Evolutionary conservation across 306 rosid genomes (phyloP), one percentile per base, ranked within the genome.

Genomic region (Mimosa bimucronata): DNA sequence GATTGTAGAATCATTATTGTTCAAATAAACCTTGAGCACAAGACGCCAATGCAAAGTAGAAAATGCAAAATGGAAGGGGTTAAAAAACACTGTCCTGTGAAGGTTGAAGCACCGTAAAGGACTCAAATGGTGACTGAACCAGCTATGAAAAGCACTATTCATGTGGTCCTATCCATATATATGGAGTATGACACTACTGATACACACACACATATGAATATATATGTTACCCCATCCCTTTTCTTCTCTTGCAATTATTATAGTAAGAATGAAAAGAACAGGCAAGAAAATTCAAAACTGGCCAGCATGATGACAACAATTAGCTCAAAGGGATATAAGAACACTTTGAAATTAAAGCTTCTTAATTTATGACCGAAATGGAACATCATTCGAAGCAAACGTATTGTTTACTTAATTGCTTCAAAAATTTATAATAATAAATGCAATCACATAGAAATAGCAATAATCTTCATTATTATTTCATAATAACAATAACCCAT

Each of bases 401-500:
- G 69, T 76, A 74, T 69, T 58, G 84, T 37, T 79, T 77, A 74
- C 81, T 68, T 16, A 68, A 75, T 77, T 19, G 79, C 26, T 80
- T 62, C 83, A 68, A 73, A 62, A 77, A 72, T 23, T 58, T 58
- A 58, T 45, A n/a, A 23, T 68, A 82, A 74, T 82, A 84, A 82
- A 86, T 84, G 75, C 79, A 75, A 85, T 79, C 75, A 84, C 75
- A 84, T 82, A 80, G 81, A 75, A 84, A 86, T 81, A 66, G 77
- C 45, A 85, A 76, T 82, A 50, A 67, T 38, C n/a, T 21, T 40
- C 73, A 77, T 34, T 34, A 77, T 34, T 34, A 34, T 83, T 74
- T 79, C 50, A 40, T 11, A 7, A n/a, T 77, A 42, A 69, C 74
- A 42, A 69, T 71, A 74, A 81, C 6, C n/a, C n/a, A n/a, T n/a